A percentile compares a stretch with the other conserved stretches of the same genome.
Conservation (phyloP, 2,329 filamentous ascomycete species). For the Aspergillus flavus region DNA sequence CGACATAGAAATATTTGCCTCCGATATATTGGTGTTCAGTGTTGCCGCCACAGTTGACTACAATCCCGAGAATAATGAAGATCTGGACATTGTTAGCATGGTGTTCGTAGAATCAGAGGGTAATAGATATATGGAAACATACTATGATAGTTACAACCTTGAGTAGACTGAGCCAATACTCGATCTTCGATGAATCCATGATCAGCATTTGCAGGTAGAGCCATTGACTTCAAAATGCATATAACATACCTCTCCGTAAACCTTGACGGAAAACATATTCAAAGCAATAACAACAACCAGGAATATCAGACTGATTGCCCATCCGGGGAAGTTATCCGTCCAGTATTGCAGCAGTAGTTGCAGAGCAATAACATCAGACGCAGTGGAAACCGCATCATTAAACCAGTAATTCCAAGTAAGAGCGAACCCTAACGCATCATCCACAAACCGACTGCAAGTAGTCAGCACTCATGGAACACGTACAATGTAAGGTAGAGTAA, state of each 20-base stretch:
- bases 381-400: constrained; percentile 64
- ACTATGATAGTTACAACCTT: constrained; percentile 47
- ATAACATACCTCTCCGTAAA: constrained; percentile 55
- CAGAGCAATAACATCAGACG: constrained; percentile 62
- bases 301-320: constrained; percentile 65
- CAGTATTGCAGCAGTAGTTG: constrained; percentile 64
- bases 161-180: constrained; percentile 46
- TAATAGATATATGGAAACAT: constrained; percentile 19
- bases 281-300: constrained; percentile 57
- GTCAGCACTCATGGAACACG: not conserved
- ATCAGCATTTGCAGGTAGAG: constrained; percentile 2
- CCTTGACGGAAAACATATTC: constrained; percentile 56
- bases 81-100: constrained; percentile 38
- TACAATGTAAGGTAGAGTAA: constrained; percentile 1
- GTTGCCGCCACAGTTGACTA: constrained; percentile 62
- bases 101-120: constrained; percentile 38
- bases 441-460: constrained; percentile 42
- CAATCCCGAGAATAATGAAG: constrained; percentile 66
- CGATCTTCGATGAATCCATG: constrained; percentile 28
- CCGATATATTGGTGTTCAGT: constrained; percentile 58
- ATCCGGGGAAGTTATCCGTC: constrained; percentile 64
- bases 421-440: constrained; percentile 48
- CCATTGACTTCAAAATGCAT: not conserved
- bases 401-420: constrained; percentile 60
- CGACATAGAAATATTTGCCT: constrained; percentile 59